Evolutionary conservation across 208 protist genomes (phyloP), one percentile per base, ranked within the genome.

Genomic region (Novymonas esmeraldas): DNA sequence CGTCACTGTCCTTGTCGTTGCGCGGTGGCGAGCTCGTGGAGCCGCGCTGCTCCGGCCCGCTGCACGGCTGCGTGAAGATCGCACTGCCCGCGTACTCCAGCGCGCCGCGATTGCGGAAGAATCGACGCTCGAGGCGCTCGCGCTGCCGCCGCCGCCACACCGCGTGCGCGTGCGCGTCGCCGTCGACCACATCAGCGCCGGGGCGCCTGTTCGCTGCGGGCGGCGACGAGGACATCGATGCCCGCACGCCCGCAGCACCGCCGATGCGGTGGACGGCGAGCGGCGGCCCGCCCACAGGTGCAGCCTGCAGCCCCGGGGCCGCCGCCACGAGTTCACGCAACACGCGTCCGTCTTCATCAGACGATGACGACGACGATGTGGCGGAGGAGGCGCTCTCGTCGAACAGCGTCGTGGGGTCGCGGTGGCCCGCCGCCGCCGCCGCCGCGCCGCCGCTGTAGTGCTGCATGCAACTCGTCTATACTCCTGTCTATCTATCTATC

Each of bases 321-420:
- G 50, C 49, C 11, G 14, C 10, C 29, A 46, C 31, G 14, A 65
- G 13, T 9, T 22, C 24, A 18, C 52, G 49, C 46, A 52, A 13
- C 18, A 41, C 33, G 22, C 41, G 46, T 24, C 52, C 50, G 55
- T 67, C 59, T 1, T 46, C 69, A 6, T 66, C 59, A 54, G 49
- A 68, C n/a, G 36, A 20, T 2, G 14, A 26, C 3, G 54, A 63
- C 1, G 29, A 49, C 7, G 57, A 28, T 9, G 50, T 10, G 33
- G 58, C 44, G 41, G 41, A 22, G 50, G 67, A 29, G 56, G 57
- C 31, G 36, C 51, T 68, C 26, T 62, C 69, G 5, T 48, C 34
- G 39, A 74, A 61, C 28, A 68, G 59, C 44, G 60, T 50, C 14
- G 61, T 67, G 10, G 69, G 69, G 42, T 74, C 61, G 50, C 60